Evolutionary conservation across 2,329 filamentous ascomycete species (phyloP).

Genomic region (Fusarium xyrophilum): DNA sequence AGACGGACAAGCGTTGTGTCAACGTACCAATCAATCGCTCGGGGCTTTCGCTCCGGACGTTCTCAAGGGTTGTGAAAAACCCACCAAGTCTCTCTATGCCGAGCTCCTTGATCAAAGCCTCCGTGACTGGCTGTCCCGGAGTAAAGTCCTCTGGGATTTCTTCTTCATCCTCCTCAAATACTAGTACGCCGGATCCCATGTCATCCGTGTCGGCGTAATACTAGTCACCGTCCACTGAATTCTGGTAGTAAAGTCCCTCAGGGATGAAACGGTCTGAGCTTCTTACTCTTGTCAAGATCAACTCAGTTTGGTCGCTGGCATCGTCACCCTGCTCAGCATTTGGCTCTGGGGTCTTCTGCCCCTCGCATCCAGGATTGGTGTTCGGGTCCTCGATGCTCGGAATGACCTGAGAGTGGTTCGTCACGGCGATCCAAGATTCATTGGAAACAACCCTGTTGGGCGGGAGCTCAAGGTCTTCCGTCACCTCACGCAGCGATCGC

Average conservation of each 20-base stretch:
- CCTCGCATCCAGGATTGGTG: not conserved
- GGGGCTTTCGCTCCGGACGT: not conserved
- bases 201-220: not conserved
- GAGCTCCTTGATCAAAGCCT: not conserved
- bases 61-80: not conserved
- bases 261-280: not conserved
- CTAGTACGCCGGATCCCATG: not conserved
- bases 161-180: not conserved
- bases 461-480: not conserved
- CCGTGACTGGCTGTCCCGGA: not conserved
- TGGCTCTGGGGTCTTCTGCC: not conserved
- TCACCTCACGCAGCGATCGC: not conserved
- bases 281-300: not conserved
- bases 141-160: not conserved
- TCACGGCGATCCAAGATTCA: not conserved
- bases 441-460: not conserved
- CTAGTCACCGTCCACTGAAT: not conserved
- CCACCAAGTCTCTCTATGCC: not conserved
- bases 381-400: not conserved
- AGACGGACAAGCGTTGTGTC: not conserved
- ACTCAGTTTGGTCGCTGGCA: not conserved
- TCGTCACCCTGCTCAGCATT: not conserved
- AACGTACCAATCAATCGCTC: slow-evolving; percentile 2
- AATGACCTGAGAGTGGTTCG: not conserved
- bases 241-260: not conserved